phyloP scores from a whole-genome alignment of 495 filamentous ascomycete genomes.

The Lasiosphaeria hispida region DNA sequence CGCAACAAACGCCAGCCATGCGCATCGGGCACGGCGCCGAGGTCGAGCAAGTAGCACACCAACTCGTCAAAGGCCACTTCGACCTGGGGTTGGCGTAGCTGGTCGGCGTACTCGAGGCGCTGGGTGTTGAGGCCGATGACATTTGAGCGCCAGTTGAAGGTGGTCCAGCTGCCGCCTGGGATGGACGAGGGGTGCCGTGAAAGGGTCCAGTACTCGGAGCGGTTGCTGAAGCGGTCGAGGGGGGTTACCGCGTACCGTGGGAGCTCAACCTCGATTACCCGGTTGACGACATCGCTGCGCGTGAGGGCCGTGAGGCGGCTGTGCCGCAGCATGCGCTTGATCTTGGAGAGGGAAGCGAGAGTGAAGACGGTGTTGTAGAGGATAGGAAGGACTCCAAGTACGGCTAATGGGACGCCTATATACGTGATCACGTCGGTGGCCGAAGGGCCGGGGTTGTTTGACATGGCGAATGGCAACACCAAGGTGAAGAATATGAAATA shows the following conservation, averaged over 20 bases:
- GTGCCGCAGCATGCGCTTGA: slow-evolving; percentile 54
- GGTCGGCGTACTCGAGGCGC: slow-evolving; percentile 62
- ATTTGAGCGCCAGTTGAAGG: slow-evolving; percentile 62
- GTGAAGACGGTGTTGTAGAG: slow-evolving; percentile 58
- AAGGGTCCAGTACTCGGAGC: slow-evolving; percentile 55
- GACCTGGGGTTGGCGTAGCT: slow-evolving; percentile 62
- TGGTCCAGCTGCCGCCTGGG: slow-evolving; percentile 61
- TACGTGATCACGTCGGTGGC: slow-evolving; percentile 48
- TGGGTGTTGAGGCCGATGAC: slow-evolving; percentile 59
- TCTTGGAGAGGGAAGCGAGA: slow-evolving; percentile 53
- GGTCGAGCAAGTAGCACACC: slow-evolving; percentile 58
- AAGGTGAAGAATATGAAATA: neutral
- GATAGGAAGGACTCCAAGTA: slow-evolving; percentile 66
- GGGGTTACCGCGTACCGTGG: slow-evolving; percentile 62
- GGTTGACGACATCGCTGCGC: slow-evolving; percentile 59
- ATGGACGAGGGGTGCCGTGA: slow-evolving; percentile 46
- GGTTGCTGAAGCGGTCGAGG: slow-evolving; percentile 50
- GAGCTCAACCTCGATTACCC: slow-evolving; percentile 64
- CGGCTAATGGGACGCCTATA: slow-evolving; percentile 63
- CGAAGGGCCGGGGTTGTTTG: slow-evolving; percentile 16
- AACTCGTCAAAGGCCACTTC: slow-evolving; percentile 63
- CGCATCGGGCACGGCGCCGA: slow-evolving; percentile 58
- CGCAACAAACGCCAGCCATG: slow-evolving; percentile 58
- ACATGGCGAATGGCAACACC: neutral
- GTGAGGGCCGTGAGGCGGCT: slow-evolving; percentile 55